Conservation (phyloP, 1,284 basidiomycete species). For the Albatrellus sp. region DNA sequence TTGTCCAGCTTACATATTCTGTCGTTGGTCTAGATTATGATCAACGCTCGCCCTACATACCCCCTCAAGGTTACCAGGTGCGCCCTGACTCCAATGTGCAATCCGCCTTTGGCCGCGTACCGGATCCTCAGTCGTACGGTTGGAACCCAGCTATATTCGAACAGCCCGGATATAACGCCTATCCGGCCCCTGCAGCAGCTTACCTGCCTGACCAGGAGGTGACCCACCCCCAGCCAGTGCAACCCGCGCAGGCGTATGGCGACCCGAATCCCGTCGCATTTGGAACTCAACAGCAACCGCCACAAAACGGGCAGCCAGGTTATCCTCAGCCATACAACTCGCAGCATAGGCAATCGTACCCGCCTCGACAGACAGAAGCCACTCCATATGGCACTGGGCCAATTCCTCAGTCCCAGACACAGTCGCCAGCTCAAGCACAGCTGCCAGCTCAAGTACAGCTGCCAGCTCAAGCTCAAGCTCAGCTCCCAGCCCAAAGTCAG, state of each 20-base stretch:
- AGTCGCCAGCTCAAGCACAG: slow-evolving; percentile 13
- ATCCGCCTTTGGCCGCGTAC: slow-evolving; percentile 10
- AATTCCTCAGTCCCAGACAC: slow-evolving; percentile 12
- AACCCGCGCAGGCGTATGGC: background rate
- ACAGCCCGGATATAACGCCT: slow-evolving; percentile 32
- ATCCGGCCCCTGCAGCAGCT: slow-evolving; percentile 21
- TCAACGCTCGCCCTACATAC: slow-evolving; percentile 16
- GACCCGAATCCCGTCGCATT: background rate
- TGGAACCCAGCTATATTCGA: slow-evolving; percentile 31
- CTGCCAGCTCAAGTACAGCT: slow-evolving; percentile 6
- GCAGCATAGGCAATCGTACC: background rate
- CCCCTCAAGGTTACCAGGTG: slow-evolving; percentile 14
- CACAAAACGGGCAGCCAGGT: background rate
- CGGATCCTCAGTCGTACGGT: slow-evolving; percentile 25
- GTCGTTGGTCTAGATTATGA: slow-evolving; percentile 17
- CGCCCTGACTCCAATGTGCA: slow-evolving; percentile 18
- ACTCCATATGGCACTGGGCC: background rate
- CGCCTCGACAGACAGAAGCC: background rate
- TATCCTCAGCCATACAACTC: background rate
- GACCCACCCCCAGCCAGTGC: slow-evolving; percentile 6
- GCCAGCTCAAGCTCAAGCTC: background rate
- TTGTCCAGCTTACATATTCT: slow-evolving; percentile 8
- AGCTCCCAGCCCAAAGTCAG: slow-evolving; percentile 3
- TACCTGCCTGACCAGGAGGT: slow-evolving; percentile 20
- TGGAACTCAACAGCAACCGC: background rate